A percentile compares a stretch with the other conserved stretches of the same genome.
phyloP scores from a whole-genome alignment of 768 basidiomycete genomes.

The Termitomyces sp. region DNA sequence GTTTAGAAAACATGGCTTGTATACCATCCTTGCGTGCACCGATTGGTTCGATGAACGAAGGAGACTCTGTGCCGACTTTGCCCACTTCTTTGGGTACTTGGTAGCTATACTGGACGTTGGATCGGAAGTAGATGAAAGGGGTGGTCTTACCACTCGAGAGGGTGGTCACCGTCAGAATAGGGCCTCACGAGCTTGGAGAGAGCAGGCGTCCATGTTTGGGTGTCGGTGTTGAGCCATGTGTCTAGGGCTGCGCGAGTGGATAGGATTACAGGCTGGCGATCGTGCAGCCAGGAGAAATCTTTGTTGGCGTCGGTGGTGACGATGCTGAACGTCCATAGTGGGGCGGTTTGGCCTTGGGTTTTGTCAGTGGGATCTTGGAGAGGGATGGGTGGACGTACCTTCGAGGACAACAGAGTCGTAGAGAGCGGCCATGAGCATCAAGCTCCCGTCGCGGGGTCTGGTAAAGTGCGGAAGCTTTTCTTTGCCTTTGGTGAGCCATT shows the following conservation, averaged over 20 bases:
- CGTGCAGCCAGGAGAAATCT: slow-evolving; percentile 82
- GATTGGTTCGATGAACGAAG: slow-evolving; percentile 79
- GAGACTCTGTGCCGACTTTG: slow-evolving; percentile 80
- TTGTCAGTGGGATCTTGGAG: background rate
- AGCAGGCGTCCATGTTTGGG: slow-evolving; percentile 55
- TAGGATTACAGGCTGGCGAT: slow-evolving; percentile 84
- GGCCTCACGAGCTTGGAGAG: slow-evolving; percentile 59
- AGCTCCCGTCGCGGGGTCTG: slow-evolving; percentile 52
- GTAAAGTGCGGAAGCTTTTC: slow-evolving; percentile 79
- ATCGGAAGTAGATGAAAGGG: background rate
- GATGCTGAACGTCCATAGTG: slow-evolving; percentile 81
- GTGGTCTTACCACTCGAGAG: slow-evolving; percentile 63
- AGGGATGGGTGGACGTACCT: slow-evolving; percentile 28
- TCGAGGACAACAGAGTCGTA: slow-evolving; percentile 73
- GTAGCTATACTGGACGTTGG: slow-evolving; percentile 46
- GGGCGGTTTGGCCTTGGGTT: slow-evolving; percentile 42
- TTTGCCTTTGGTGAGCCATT: slow-evolving; percentile 87
- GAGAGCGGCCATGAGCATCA: slow-evolving; percentile 86
- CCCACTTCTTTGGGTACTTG: slow-evolving; percentile 88
- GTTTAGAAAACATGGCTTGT: slow-evolving; percentile 73
- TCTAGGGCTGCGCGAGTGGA: slow-evolving; percentile 51
- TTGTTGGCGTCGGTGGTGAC: slow-evolving; percentile 77
- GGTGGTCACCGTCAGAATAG: slow-evolving; percentile 40
- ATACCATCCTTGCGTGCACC: slow-evolving; percentile 81
- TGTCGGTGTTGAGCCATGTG: slow-evolving; percentile 74